A percentile compares a stretch with the other conserved stretches of the same genome.
These are phyloP conservation scores for Spergularia azorica DNA, from an alignment of 179 eudicot species.

Conservation along the genomic window DNA sequence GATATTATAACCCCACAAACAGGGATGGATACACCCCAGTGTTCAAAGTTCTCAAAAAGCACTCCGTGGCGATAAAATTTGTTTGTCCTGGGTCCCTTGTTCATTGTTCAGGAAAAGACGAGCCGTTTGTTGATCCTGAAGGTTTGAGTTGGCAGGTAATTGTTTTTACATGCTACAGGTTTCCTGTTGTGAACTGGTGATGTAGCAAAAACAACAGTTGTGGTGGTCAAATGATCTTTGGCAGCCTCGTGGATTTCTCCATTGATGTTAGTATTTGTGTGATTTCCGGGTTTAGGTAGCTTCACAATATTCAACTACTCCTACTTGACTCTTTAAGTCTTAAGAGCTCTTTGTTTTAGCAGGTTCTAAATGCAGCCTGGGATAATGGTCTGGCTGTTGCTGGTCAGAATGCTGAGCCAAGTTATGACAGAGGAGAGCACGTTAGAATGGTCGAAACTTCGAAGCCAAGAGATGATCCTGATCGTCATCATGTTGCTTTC, in stretches of 20 bases:
- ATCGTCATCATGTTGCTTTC: conserved; percentile 46
- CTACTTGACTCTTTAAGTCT: neutral
- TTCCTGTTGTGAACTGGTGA: neutral
- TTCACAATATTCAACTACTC: neutral
- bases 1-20: conserved; percentile 60
- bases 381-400: conserved; percentile 55
- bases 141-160: conserved; percentile 76
- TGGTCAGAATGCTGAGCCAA: conserved; percentile 61
- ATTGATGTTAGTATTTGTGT: neutral
- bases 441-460: conserved; percentile 51
- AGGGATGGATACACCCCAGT: conserved; percentile 62
- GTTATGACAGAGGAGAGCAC: conserved; percentile 62
- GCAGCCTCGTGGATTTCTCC: neutral
- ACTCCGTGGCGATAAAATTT: conserved; percentile 50
- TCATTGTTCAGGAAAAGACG: conserved; percentile 41
- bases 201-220: neutral
- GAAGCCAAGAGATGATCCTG: conserved; percentile 72
- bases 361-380: conserved; percentile 69
- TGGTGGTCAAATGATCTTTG: neutral
- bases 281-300: neutral
- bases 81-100: conserved; percentile 42
- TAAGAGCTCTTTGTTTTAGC: conserved; percentile 13
- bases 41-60: conserved; percentile 52
- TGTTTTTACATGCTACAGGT: conserved; percentile 7
- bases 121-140: conserved; percentile 61